Evolutionary conservation across 2,329 filamentous ascomycete species (phyloP).

Genomic region (Chrysosporium keratinophilum): DNA sequence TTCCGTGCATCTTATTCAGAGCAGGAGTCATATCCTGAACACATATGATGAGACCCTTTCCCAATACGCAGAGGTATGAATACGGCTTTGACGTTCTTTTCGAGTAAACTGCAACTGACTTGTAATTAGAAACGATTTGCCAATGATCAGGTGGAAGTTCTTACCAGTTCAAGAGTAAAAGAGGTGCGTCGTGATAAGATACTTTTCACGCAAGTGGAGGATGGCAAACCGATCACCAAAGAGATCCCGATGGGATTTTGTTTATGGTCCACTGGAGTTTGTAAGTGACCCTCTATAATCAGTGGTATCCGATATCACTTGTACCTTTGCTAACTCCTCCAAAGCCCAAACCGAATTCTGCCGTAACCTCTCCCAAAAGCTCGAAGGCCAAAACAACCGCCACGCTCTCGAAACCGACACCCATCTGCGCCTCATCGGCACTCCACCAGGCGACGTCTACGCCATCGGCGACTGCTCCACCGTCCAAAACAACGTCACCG

Average conservation of each 20-base stretch:
- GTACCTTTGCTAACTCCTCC: constrained; percentile 8
- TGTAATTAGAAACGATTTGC: constrained; percentile 58
- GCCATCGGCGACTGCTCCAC: constrained; percentile 93
- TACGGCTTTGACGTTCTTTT: neutral
- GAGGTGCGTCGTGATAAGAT: constrained; percentile 78
- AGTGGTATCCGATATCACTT: neutral
- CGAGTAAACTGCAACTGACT: neutral
- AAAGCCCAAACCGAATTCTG: constrained; percentile 66
- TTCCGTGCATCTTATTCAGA: constrained; percentile 94
- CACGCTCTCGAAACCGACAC: constrained; percentile 92
- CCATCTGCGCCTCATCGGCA: constrained; percentile 77
- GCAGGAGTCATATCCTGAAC: constrained; percentile 87
- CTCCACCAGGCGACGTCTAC: constrained; percentile 88
- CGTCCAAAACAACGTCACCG: constrained; percentile 92
- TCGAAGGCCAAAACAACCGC: constrained; percentile 70
- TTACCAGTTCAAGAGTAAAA: constrained; percentile 87
- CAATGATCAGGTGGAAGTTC: constrained; percentile 79
- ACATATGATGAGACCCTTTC: constrained; percentile 95
- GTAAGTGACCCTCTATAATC: constrained; percentile 25
- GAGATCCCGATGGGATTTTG: constrained; percentile 95
- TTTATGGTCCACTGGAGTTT: constrained; percentile 91
- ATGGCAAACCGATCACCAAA: constrained; percentile 69
- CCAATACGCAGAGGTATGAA: constrained; percentile 64
- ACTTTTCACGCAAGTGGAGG: constrained; percentile 72
- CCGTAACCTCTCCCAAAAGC: constrained; percentile 63